Evolutionary conservation across 495 filamentous ascomycete genomes (phyloP).

Genomic region (Oleoguttula mirabilis): DNA sequence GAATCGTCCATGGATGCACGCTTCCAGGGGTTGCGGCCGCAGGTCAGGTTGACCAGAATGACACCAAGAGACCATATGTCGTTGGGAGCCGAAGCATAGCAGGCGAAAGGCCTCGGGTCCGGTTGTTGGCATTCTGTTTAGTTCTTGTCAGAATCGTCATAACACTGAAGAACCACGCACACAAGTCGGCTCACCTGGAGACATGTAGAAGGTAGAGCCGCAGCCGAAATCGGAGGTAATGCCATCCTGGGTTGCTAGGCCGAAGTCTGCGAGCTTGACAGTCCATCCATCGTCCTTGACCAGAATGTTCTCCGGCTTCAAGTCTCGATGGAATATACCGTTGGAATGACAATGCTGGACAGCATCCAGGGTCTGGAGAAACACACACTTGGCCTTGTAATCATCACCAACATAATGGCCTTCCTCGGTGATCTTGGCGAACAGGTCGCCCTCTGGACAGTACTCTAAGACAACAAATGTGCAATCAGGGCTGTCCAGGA

Average conservation of each 20-base stretch:
- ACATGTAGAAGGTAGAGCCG: constrained; percentile 99
- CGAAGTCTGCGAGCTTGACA: constrained; percentile 95
- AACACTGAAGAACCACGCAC: too few species aligned
- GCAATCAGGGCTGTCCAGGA: constrained; percentile 85
- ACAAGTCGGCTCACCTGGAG: constrained; percentile 87
- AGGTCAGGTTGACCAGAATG: constrained; percentile 93
- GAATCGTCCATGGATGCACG: constrained; percentile 84
- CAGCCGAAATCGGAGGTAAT: constrained; percentile 91
- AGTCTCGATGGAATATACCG: constrained; percentile 92
- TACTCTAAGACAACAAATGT: constrained; percentile 96
- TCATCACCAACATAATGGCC: constrained; percentile 91
- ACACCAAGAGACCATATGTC: constrained; percentile 97
- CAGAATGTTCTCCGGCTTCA: constrained; percentile 97
- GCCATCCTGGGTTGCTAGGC: constrained; percentile 73
- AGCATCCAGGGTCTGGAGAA: constrained; percentile 95
- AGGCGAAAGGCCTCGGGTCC: constrained; percentile 60
- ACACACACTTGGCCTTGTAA: constrained; percentile 68
- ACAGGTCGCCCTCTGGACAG: constrained; percentile 94
- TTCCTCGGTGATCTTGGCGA: constrained; percentile 91
- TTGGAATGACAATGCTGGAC: constrained; percentile 87
- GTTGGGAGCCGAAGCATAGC: constrained; percentile 86
- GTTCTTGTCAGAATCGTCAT: neutral
- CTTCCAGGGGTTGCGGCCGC: constrained; percentile 98
- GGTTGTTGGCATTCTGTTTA: constrained; percentile 81
- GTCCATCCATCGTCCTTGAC: constrained; percentile 78